A percentile compares a stretch with the other conserved stretches of the same genome.
Evolutionary conservation across 164 flowering plant genomes (phyloP).

Genomic region (Stephania japonica): DNA sequence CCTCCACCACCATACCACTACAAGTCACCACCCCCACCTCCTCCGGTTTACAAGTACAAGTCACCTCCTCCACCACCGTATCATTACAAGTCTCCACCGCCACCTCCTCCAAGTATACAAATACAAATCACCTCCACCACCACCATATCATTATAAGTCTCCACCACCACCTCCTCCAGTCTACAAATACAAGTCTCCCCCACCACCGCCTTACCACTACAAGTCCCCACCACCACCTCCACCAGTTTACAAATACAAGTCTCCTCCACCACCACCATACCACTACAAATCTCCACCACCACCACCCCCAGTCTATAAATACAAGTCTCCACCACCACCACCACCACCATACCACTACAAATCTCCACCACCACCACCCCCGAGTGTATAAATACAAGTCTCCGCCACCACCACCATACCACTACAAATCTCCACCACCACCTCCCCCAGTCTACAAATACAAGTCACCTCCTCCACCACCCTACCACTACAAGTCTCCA

Average conservation of each 20-base stretch:
- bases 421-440: background rate
- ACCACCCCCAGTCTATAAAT: background rate
- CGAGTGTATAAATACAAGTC: conserved; percentile 3
- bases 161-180: conserved; percentile 8
- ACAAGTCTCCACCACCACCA: background rate
- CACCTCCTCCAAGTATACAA: background rate
- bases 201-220: background rate
- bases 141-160: background rate
- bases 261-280: conserved; percentile 7
- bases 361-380: conserved; percentile 11
- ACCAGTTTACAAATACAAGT: background rate
- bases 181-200: conserved; percentile 3
- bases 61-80: background rate
- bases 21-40: background rate
- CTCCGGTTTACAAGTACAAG: background rate
- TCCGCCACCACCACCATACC: background rate
- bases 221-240: background rate
- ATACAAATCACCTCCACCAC: background rate
- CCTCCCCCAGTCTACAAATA: background rate
- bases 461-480: conserved; percentile 1
- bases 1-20: background rate
- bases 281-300: conserved; percentile 10
- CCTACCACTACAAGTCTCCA: background rate
- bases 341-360: conserved; percentile 8
- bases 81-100: background rate